These are phyloP conservation scores for Penstemon eatonii DNA, from an alignment of 257 asterid genomes.

Conservation along the genomic window DNA sequence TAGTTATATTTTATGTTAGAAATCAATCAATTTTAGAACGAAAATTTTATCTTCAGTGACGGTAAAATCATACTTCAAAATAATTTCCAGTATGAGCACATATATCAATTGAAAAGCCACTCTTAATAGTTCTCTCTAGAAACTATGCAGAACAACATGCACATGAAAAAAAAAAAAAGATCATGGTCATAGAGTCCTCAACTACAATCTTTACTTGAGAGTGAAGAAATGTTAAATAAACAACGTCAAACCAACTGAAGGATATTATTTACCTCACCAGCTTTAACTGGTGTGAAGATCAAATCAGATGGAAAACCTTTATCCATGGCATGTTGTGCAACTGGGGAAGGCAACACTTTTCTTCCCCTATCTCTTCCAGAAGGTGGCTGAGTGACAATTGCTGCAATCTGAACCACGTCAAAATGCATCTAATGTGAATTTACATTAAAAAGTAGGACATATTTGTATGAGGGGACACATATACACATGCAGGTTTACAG, in stretches of 20 bases:
- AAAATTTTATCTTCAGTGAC: neutral
- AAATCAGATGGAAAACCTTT: conserved; percentile 71
- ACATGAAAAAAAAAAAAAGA: neutral
- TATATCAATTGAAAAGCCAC: conserved; percentile 4
- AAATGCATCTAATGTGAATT: conserved; percentile 20
- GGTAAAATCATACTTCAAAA: neutral
- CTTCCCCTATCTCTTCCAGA: conserved; percentile 90
- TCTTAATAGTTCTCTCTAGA: neutral
- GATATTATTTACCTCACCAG: conserved; percentile 64
- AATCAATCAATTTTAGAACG: neutral
- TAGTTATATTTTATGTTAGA: conserved; percentile 1
- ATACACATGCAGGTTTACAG: too few relatives aligned
- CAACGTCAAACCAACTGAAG: neutral
- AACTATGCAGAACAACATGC: neutral
- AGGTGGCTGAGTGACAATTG: conserved; percentile 92
- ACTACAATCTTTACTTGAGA: neutral
- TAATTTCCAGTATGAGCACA: neutral
- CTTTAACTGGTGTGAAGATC: conserved; percentile 78
- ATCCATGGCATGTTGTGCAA: conserved; percentile 82
- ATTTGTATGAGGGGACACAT: too few relatives aligned
- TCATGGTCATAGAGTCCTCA: neutral
- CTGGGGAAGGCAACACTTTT: conserved; percentile 88
- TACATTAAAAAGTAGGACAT: neutral
- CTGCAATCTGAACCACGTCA: conserved; percentile 62
- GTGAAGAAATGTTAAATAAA: neutral